Evolutionary conservation across 2,329 filamentous ascomycete genomes (phyloP), one percentile per base, ranked within the genome.

Genomic region (Pezicula rhizophila): DNA sequence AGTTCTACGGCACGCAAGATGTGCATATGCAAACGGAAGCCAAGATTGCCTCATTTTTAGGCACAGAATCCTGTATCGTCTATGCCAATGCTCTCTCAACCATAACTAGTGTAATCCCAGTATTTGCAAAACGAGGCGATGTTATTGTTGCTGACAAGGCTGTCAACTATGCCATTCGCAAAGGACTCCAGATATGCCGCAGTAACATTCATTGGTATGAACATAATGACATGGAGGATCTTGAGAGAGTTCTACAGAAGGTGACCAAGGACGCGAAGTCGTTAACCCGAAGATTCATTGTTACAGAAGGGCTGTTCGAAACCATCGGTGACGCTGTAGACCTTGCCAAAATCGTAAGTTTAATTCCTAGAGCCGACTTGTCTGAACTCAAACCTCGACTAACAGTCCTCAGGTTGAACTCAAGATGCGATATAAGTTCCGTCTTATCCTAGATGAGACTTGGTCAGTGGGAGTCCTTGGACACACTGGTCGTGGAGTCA

Each of bases 381-480:
- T 23, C 3, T 23, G 23, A 23, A 23, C 6, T 17, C n/a, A 47
- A 11, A 23, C 20, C 38, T 17, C 18, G 18, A 50, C 51, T 46
- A 54, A 41, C 26, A 6, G 8, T n/a, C 42, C 12, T 4, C 57
- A 89, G 85, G 77, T 97, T 55, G 92, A 96, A 65, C 77, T 99
- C 58, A 96, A 96, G 70, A 83, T 91, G 58, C 88, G 87, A 67
- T 96, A 97, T 79, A 99, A 96, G 72, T 99, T 97, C 74, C 89
- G 93, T 60, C 80, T 99, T 49, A 95, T 97, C 56, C 82, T 99
- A 34, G 93, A 99, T 67, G 93, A 99, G 73, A 96, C 91, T 1
- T 95, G 89, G 85, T 96, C 91, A 1, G 99, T 97, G 65, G 95
- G 92, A 52, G 87, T 97, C n/a, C 79, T 99, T 5, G 93, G 93